phyloP scores from a whole-genome alignment of 2,329 filamentous ascomycete genomes.

The Tolypocladium ovalisporum region DNA sequence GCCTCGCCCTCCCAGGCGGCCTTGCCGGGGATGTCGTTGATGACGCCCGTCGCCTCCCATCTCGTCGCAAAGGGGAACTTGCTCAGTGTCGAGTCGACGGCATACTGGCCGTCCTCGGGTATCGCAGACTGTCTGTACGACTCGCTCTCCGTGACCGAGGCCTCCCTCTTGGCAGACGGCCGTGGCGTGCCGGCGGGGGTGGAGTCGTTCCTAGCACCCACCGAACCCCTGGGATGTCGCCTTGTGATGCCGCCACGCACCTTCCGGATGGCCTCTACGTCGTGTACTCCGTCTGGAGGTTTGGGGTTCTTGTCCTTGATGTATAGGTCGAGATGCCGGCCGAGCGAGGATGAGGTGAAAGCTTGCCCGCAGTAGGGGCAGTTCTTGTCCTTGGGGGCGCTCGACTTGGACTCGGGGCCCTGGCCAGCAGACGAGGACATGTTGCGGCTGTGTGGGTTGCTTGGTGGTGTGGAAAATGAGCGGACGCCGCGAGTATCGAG shows the following conservation, averaged over 20 bases:
- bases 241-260: constrained; percentile 78
- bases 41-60: constrained; percentile 71
- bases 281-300: constrained; percentile 72
- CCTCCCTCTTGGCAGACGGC: constrained; percentile 26
- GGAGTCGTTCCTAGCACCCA: constrained; percentile 47
- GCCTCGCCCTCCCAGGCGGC: constrained; percentile 18
- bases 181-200: constrained; percentile 43
- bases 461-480: constrained; percentile 3
- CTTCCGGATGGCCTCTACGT: constrained; percentile 80
- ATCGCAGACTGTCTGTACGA: constrained; percentile 25
- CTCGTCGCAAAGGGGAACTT: constrained; percentile 46
- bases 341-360: constrained; percentile 89
- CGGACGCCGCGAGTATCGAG: constrained; percentile 3
- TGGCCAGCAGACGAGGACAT: constrained; percentile 23
- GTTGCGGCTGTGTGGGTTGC: neutral
- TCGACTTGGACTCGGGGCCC: constrained; percentile 23
- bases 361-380: constrained; percentile 83
- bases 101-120: constrained; percentile 30
- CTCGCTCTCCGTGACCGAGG: constrained; percentile 27
- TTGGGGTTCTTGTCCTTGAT: constrained; percentile 91
- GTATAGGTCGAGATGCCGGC: constrained; percentile 87
- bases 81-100: constrained; percentile 37
- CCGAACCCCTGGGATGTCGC: constrained; percentile 62
- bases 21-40: constrained; percentile 56
- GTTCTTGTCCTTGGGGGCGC: constrained; percentile 67